Evolutionary conservation across 768 basidiomycete species (phyloP), one percentile per base, ranked within the genome.

Genomic region (Suillus subaureus): DNA sequence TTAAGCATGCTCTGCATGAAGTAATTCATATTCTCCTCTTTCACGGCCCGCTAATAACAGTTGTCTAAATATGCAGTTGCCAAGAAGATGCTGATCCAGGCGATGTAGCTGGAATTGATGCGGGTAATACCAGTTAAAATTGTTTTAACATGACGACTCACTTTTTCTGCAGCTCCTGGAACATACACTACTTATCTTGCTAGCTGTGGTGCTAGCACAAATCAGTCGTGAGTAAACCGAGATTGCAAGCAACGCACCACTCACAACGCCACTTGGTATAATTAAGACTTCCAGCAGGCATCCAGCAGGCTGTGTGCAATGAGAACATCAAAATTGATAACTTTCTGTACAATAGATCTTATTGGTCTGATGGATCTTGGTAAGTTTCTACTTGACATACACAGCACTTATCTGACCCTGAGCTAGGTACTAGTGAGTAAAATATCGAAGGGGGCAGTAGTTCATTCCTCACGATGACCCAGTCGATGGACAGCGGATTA

Each of bases 1-100:
- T 64, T 73, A 1, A 72, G 71, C 65, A 73, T 73, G 72, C 66
- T 73, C 6, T 73, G 72, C 58, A 67, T 73, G 62, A 73, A 73
- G 72, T 73, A 45, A 62, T 31, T 26, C 26, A 18, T 4, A n/a
- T 28, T 1, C 43, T 39, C 13, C 33, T 47, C 28, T 57, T 37
- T 62, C 23, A 62, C 1, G 21, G 16, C 3, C 15, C 21, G 8
- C 12, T 39, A 5, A 8, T 63, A 39, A 57, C 35, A 39, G 9
- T 40, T 28, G 6, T 33, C 26, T 28, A 15, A 18, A 26, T 4
- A 26, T 26, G 18, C 11, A 73, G 72, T 57, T 72, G 72, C 55
- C 72, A 72, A 31, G 67, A 72, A 61, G 63, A 67, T 49, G 65
- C 70, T 28, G 39, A 3, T 12, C 3, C 57, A 35, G 63, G 69